Base-by-base conservation (phyloP, 306 rosid species). In the Cucurbita maxima region DNA sequence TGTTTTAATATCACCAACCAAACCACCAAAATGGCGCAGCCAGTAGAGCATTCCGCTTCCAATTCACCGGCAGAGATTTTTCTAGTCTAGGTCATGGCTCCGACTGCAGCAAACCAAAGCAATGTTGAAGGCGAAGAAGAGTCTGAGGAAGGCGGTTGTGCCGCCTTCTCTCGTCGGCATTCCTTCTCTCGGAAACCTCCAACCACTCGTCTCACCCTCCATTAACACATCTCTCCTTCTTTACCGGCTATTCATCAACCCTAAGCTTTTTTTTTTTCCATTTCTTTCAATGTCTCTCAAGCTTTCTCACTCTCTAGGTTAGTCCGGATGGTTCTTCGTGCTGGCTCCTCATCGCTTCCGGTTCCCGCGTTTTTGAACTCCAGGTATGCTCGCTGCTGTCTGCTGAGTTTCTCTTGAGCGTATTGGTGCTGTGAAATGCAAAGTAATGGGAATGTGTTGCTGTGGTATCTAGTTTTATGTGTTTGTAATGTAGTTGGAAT, bases 151-250 rank as follows among this genome's bases (percentile, higher is more conserved):
- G 83, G 93, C 88, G 10, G 82, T 73, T 55, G 89, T 93, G 78
- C 96, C 96, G 30, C 75, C 90, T 20, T 36, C 86, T 66, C 90
- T 92, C 41, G 82, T 88, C 18, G 44, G 79, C 5, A 50, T 86
- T 74, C 97, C 96, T 5, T 90, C 98, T 74, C 98, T 97, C 4
- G 98, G 90, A 72, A 86, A 84, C 74, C 71, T 88, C 59, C 98
- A 93, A 62, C 79, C 52, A 90, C 93, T 81, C 96, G 98, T 53
- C 93, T 93, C 56, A 88, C 98, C 54, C 91, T 90, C 63, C 88
- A 86, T 84, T 96, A 83, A 59, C 37, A 7, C 37, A 4, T 66
- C 10, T 22, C n/a, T 1, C 6, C 13, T 47, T 22, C 41, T 12
- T 20, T 20, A 1, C 54, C 6, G 3, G 12, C 36, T 5, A 18